phyloP scores from a whole-genome alignment of 192 early-diverging fungal species.

The Phycomyces blakesleeanus region DNA sequence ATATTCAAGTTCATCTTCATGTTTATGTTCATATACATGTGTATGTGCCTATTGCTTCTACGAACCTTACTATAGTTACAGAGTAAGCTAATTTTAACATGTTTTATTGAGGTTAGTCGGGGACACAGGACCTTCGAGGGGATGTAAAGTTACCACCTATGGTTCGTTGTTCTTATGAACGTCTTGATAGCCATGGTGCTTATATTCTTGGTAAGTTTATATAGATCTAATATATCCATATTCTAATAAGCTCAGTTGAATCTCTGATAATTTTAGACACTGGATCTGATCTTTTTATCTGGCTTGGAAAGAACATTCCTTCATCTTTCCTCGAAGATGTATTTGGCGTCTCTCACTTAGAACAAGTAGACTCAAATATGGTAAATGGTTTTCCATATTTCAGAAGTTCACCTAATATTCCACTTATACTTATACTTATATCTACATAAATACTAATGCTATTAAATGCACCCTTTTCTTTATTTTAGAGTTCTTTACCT shows the following conservation, averaged over 20 bases:
- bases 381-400: no score
- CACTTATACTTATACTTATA: background rate
- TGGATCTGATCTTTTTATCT: conserved; percentile 73
- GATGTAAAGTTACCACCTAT: conserved; percentile 61
- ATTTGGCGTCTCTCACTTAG: conserved; percentile 73
- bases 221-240: background rate
- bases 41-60: background rate
- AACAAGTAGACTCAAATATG: conserved; percentile 68
- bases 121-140: conserved; percentile 37
- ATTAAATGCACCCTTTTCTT: background rate
- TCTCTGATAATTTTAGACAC: conserved; percentile 56
- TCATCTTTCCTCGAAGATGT: conserved; percentile 60
- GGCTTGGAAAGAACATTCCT: conserved; percentile 76
- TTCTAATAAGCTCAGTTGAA: conserved; percentile 3
- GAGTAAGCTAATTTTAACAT: background rate
- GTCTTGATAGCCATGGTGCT: conserved; percentile 71
- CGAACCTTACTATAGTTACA: background rate
- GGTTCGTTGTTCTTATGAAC: conserved; percentile 71
- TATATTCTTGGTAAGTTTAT: conserved; percentile 68
- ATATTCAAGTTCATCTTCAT: no score
- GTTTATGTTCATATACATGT: no score
- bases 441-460: background rate
- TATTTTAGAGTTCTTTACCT: conserved; percentile 58
- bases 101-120: conserved; percentile 35
- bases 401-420: no score